Conservation (phyloP, 1,284 basidiomycete species). For the Ustilago trichophora region DNA sequence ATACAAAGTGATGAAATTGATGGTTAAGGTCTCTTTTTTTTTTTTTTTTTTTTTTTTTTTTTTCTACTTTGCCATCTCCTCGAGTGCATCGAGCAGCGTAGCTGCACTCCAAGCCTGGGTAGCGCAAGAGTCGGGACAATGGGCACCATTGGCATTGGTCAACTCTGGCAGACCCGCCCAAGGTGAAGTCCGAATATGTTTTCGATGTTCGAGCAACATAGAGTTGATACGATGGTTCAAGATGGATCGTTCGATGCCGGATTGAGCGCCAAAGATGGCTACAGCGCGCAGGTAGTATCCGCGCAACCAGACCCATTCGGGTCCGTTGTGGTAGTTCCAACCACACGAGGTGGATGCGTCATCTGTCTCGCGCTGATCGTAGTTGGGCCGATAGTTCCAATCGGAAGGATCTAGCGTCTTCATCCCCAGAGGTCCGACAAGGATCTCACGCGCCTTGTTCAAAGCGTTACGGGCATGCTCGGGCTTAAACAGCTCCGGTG, state of each 20-base stretch:
- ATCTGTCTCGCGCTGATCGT: constrained; percentile 57
- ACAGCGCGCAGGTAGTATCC: constrained; percentile 96
- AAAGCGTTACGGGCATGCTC: constrained; percentile 76
- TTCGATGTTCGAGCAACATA: constrained; percentile 50
- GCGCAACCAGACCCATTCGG: constrained; percentile 91
- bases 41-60: too few species aligned
- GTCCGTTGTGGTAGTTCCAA: constrained; percentile 71
- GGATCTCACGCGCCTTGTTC: constrained; percentile 50
- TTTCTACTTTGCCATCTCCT: constrained; percentile 45
- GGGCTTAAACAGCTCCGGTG: constrained; percentile 90
- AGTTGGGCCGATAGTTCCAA: constrained; percentile 59
- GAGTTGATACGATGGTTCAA: constrained; percentile 50
- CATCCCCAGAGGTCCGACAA: constrained; percentile 58
- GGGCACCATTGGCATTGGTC: constrained; percentile 54
- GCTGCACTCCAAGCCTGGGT: constrained; percentile 63
- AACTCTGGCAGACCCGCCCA: constrained; percentile 63
- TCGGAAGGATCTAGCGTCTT: constrained; percentile 59
- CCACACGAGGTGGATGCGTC: constrained; percentile 49
- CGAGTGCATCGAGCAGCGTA: constrained; percentile 54
- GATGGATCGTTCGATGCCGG: constrained; percentile 30
- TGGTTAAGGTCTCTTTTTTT: too few species aligned
- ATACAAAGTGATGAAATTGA: not conserved
- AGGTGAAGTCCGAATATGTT: constrained; percentile 44
- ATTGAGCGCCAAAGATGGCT: constrained; percentile 66
- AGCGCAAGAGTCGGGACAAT: constrained; percentile 57